A percentile compares a stretch with the other conserved stretches of the same genome.
Evolutionary conservation across 106 monocot species (phyloP).

Genomic region (Platanthera guangdongensis): DNA sequence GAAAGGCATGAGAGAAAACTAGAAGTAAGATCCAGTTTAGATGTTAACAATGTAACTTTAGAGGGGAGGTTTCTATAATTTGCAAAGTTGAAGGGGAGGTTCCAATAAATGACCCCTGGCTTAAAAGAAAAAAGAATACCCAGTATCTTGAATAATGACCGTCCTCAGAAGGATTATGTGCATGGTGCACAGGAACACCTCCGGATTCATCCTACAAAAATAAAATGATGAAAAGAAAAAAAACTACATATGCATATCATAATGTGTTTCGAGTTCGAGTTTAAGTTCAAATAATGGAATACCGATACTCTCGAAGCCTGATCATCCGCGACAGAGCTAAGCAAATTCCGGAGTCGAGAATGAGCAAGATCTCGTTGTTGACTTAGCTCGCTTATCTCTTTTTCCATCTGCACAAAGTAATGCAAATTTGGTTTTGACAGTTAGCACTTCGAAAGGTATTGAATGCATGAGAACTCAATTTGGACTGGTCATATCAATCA

Average conservation of each 20-base stretch:
- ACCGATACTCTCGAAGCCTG: slow-evolving; percentile 51
- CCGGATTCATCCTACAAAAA: neutral
- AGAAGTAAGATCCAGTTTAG: neutral
- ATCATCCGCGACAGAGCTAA: slow-evolving; percentile 41
- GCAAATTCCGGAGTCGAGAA: slow-evolving; percentile 67
- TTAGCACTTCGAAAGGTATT: neutral
- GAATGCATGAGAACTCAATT: neutral
- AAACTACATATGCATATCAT: neutral
- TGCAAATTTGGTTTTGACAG: too few relatives aligned
- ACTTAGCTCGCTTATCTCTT: slow-evolving; percentile 72
- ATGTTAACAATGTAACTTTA: too few relatives aligned
- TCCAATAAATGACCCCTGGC: neutral
- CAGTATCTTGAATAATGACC: slow-evolving; percentile 7
- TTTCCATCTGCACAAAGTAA: slow-evolving; percentile 57
- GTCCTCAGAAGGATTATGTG: neutral
- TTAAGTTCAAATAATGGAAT: neutral
- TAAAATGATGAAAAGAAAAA: neutral
- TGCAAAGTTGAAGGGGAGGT: too few relatives aligned
- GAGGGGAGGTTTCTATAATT: too few relatives aligned
- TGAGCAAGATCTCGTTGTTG: slow-evolving; percentile 80
- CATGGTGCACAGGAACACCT: neutral
- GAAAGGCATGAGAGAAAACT: neutral
- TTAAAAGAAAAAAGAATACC: neutral
- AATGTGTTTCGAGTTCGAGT: neutral
- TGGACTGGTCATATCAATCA: neutral